Conservation (phyloP, 495 filamentous ascomycete species). For the Lineolata rhizophorae region DNA sequence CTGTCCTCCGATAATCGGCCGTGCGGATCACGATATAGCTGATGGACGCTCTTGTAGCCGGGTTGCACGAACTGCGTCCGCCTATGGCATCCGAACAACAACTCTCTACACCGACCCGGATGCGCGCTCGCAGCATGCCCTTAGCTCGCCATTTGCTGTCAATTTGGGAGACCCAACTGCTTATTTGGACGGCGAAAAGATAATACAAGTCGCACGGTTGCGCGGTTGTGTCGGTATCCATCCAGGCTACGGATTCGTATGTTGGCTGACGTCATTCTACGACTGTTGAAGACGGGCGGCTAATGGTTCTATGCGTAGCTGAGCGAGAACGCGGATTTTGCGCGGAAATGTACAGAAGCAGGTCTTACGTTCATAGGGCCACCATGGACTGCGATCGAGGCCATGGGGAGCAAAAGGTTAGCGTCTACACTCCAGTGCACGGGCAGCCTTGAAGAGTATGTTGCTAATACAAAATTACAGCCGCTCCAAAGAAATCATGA, state of each 20-base stretch:
- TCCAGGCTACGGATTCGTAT: conserved; percentile 90
- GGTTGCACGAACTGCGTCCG: conserved; percentile 64
- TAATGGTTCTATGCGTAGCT: no score
- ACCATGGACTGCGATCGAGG: conserved; percentile 76
- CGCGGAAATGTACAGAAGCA: conserved; percentile 68
- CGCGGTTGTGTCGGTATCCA: conserved; percentile 79
- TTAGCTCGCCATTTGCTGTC: conserved; percentile 58
- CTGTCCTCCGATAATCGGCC: conserved; percentile 1
- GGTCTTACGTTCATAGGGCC: conserved; percentile 91
- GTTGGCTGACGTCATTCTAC: no score
- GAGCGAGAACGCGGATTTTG: conserved; percentile 86
- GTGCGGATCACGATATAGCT: no score
- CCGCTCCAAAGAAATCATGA: conserved; percentile 88
- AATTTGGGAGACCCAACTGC: conserved; percentile 61
- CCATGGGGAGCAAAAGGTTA: conserved; percentile 98
- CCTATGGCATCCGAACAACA: conserved; percentile 80
- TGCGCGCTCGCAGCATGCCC: conserved; percentile 65
- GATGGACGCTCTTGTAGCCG: conserved; percentile 26
- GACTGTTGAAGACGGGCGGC: no score
- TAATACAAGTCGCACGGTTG: conserved; percentile 67
- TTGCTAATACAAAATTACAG: conserved; percentile 22
- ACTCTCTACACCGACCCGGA: conserved; percentile 92
- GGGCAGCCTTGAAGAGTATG: no score
- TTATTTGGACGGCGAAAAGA: conserved; percentile 83
- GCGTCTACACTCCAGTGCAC: no score